Evolutionary conservation across 495 filamentous ascomycete species (phyloP), one percentile per base, ranked within the genome.

Genomic region (Chlorociboria aeruginascens): DNA sequence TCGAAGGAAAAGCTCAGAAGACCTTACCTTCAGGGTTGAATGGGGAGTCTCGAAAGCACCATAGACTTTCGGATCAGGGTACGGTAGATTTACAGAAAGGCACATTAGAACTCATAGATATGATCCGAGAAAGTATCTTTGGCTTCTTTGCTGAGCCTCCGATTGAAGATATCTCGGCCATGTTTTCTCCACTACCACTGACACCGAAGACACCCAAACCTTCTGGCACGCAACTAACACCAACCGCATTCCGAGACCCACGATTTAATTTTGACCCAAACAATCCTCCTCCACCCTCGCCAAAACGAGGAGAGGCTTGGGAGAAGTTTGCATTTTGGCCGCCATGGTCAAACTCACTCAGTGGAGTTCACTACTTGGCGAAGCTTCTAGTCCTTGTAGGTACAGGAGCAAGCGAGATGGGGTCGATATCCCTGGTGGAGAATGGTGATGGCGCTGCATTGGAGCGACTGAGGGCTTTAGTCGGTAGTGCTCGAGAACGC

Each of bases 261-360:
- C 76, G 83, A 8, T 89, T 93, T 61, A 83, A 81, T 34, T 76
- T 93, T 47, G 85, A 90, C 59, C 69, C 78, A 0, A 83, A 77
- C 51, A 86, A 87, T 46, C 65, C 81, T 2, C 86, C 86, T 6
- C 82, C 86, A n/a, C 77, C 80, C 1, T 84, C 80, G 0, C 84
- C 86, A 1, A 81, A 69, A 52, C 70, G 71, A 32, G 89, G 86
- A 31, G 86, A 94, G 57, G 54, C 82, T 6, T 89, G 89, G 85
- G 93, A 97, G 63, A 89, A 85, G 39, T 96, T 83, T 66, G 90
- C 92, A 0, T 98, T 98, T 65, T 95, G 93, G 86, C 88, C 93
- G 1, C 92, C 92, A 0, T 82, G 83, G 55, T 83, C 88, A 6
- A 97, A 95, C 58, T 88, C 89, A 0, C 64, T 98, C 12, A 86